Evolutionary conservation across 352 stramenopile species (phyloP).

Genomic region (Stramenopiles sp.): DNA sequence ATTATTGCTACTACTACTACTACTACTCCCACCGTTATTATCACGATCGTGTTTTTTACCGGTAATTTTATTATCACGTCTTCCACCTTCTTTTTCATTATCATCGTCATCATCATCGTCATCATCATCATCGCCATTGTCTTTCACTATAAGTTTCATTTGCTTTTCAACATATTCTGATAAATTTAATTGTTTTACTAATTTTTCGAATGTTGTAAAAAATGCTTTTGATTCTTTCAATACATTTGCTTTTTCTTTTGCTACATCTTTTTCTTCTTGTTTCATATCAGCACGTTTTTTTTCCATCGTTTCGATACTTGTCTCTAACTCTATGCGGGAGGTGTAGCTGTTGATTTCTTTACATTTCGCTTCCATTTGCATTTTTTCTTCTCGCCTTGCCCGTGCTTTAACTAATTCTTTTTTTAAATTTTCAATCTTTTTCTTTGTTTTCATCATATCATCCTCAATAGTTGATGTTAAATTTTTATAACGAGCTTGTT

Average conservation of each 20-base stretch:
- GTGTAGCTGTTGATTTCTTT: neutral
- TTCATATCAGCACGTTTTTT: neutral
- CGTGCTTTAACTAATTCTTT: neutral
- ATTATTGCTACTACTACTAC: too few relatives aligned
- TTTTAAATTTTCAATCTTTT: neutral
- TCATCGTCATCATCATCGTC: conserved; percentile 61
- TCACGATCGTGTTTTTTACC: neutral
- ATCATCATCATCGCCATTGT: neutral
- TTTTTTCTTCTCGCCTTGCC: neutral
- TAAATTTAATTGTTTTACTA: neutral
- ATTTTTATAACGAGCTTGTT: neutral
- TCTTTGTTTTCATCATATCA: neutral
- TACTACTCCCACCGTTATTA: neutral
- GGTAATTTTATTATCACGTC: neutral
- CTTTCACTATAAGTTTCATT: neutral
- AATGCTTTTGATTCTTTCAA: neutral
- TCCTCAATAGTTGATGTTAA: neutral
- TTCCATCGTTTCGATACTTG: neutral
- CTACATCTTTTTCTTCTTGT: neutral
- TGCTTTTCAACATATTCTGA: neutral
- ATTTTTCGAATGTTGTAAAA: neutral
- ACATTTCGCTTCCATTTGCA: neutral
- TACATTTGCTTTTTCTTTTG: neutral
- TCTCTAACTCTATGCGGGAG: neutral
- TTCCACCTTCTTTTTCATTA: neutral